Base-by-base conservation (phyloP, 2,329 filamentous ascomycete genomes). In the Exophiala spinifera region DNA sequence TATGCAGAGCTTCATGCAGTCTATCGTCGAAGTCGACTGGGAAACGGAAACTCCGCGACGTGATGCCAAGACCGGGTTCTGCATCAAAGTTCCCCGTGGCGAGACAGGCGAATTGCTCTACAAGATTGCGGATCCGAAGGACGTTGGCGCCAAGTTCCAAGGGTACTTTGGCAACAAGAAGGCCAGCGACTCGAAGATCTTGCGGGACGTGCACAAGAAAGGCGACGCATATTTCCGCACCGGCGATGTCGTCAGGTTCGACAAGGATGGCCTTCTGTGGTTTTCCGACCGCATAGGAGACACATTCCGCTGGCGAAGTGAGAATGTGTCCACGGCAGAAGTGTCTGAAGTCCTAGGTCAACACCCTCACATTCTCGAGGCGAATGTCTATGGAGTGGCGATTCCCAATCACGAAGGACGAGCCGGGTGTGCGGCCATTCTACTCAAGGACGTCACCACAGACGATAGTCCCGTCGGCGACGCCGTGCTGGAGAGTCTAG, bases 291-390 rank as follows among this genome's bases (percentile, higher is more conserved):
- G 84, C 3, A 76, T 89, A 1, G 86, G 86, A 1, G 87, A 90
- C 67, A 89, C 87, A 0, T 90, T 85, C 70, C 78, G 87, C 28
- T 89, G 86, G 86, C 89, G 88, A 68, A 81, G 81, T 49, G 83
- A 86, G 69, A 86, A 87, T 61, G 82, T 86, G 37, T 83, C 80
- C 10, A 86, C 83, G 37, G 74, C 83, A 10, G 86, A 89, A 69
- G 86, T 89, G 1, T 77, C 83, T 1, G 82, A 86, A 62, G 76
- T 82, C 0, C 69, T 89, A 1, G 83, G 84, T 4, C 71, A 73
- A 23, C 83, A 79, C 62, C 78, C 82, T 0, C 72, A 87, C 13
- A 68, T 65, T 8, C 51, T 58, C 6, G 63, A 65, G 23, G 61
- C 85, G 1, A 88, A 87, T 56, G 85, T 88, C 6, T 89, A 88